Evolutionary conservation across 2,329 filamentous ascomycete species (phyloP), one percentile per base, ranked within the genome.

Genomic region (Colletotrichum sp.): DNA sequence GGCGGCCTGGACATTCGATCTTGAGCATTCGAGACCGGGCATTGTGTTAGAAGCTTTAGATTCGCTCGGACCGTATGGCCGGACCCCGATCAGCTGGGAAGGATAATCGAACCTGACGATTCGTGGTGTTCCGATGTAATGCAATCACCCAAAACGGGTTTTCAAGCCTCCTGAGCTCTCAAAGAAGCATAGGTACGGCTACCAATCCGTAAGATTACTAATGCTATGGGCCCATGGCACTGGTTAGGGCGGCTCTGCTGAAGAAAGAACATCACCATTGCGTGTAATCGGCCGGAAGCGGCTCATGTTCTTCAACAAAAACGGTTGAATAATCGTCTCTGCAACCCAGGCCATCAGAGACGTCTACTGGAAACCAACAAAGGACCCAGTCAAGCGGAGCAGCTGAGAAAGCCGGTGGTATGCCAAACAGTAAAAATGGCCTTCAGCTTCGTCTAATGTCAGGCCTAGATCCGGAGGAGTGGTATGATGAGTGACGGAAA

Each of bases 371-470:
- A 26, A 52, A 24, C 26, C 24, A 58, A 73, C 70, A 65, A 75
- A 75, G 64, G 21, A 66, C 24, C 48, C 56, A 24, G 32, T 13
- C 21, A 36, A 43, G 70, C 28, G 56, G 48, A 61, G 70, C 64
- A 34, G 43, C 65, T 66, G 61, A 58, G 10, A 34, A 26, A 24
- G 43, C 56, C n/a, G 56, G 28, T 73, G 70, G 43, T 34, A 60
- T 65, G 26, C 24, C n/a, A 16, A 43, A 64, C 13, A 24, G 43
- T 55, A 30, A 55, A 62, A 66, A 21, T 66, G 24, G 55, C 24
- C 52, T 71, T 71, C 48, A 55, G 56, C 58, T 58, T 67, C 70
- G 58, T 72, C 69, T 30, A 64, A 73, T 64, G n/a, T 66, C 62
- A 73, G 32, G 43, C 72, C 43, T 61, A n/a, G 62, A 68, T 75